These are phyloP conservation scores for Rhododendron ferrugineum DNA, from an alignment of 148 eudicot genomes.

Conservation along the genomic window DNA sequence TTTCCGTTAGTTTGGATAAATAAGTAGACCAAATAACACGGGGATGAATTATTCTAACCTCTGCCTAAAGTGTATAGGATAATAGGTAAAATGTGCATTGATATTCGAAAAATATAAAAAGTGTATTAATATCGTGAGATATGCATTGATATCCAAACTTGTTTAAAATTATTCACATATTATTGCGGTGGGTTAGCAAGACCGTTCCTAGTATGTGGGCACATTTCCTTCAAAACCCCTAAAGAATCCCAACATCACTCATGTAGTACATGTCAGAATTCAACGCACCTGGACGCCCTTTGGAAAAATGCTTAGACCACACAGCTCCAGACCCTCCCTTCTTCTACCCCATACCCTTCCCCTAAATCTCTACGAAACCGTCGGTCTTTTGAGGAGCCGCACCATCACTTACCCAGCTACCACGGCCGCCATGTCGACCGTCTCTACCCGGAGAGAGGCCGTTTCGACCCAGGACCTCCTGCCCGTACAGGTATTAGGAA, in stretches of 20 bases:
- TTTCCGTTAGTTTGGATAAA: too few species aligned
- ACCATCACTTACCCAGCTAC: slow-evolving; percentile 21
- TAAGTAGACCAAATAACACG: too few species aligned
- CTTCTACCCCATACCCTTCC: not conserved
- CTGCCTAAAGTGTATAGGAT: too few species aligned
- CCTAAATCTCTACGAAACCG: not conserved
- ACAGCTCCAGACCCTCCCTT: slow-evolving; percentile 2
- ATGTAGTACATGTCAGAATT: not conserved
- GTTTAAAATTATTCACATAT: too few species aligned
- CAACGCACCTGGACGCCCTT: slow-evolving; percentile 32
- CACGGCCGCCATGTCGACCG: slow-evolving; percentile 26
- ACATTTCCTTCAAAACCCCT: too few species aligned
- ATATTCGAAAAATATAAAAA: too few species aligned
- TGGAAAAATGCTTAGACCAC: slow-evolving; percentile 20
- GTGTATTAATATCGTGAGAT: too few species aligned
- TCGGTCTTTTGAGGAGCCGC: not conserved
- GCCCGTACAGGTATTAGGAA: slow-evolving; percentile 33
- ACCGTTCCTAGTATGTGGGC: too few species aligned
- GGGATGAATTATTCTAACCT: too few species aligned
- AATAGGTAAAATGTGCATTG: too few species aligned
- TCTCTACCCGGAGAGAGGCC: slow-evolving; percentile 18
- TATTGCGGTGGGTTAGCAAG: too few species aligned
- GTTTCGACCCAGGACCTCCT: slow-evolving; percentile 19
- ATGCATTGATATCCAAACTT: too few species aligned
- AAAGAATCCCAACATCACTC: not conserved